Percentiles rank a stretch among this genome's conserved stretches.
Conservation (phyloP, 257 asterid genomes). For the Solanum medicagineum region DNA sequence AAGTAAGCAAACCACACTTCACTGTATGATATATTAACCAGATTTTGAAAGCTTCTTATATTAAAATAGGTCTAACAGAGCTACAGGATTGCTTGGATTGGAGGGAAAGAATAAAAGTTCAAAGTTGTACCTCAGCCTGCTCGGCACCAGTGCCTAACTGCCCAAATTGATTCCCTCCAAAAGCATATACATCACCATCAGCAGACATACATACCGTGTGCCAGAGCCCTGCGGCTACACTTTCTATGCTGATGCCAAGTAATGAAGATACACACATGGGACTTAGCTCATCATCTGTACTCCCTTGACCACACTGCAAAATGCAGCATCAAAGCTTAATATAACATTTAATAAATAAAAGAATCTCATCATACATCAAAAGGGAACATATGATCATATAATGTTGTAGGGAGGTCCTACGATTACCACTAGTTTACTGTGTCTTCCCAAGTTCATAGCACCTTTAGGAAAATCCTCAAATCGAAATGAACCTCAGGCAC, state of each 20-base stretch:
- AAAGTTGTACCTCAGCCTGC: constrained; percentile 69
- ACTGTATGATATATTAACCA: not conserved
- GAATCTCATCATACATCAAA: not conserved
- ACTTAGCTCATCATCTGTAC: constrained; percentile 94
- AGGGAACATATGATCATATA: not conserved
- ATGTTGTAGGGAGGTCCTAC: not conserved
- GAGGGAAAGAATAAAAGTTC: not conserved
- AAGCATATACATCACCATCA: constrained; percentile 89
- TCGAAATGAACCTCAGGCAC: not conserved
- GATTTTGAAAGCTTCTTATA: not conserved
- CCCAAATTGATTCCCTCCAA: constrained; percentile 99
- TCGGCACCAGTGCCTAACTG: constrained; percentile 93
- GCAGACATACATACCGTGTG: constrained; percentile 86
- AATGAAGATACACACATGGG: constrained; percentile 81
- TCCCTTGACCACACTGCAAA: constrained; percentile 93
- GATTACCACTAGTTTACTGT: not conserved
- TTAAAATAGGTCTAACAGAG: not conserved
- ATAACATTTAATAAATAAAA: not conserved
- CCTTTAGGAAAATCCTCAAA: not conserved
- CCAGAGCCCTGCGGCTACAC: constrained; percentile 98
- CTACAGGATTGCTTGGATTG: not conserved
- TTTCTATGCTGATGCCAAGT: constrained; percentile 82
- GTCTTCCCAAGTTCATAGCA: not conserved
- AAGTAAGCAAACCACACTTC: not conserved
- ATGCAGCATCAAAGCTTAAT: not conserved